phyloP scores from a whole-genome alignment of 176 grass and related monocot species.

The Carex scoparia region DNA sequence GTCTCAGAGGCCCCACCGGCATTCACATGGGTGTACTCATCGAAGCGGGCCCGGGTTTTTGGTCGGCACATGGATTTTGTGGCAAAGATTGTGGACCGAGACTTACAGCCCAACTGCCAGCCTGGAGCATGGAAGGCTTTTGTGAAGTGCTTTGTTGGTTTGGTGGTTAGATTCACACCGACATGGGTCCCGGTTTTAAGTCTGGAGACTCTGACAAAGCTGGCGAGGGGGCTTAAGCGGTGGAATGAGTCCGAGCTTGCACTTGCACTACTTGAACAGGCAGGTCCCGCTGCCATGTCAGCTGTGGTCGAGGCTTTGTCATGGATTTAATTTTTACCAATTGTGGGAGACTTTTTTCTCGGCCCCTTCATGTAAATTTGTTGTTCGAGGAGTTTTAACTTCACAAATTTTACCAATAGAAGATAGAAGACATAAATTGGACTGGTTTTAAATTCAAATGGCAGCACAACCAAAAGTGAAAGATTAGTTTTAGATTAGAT shows the following conservation, averaged over 20 bases:
- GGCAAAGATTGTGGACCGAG: background rate
- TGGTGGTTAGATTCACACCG: conserved; percentile 13
- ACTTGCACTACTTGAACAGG: conserved; percentile 16
- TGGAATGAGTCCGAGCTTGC: conserved; percentile 24
- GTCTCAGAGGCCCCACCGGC: conserved; percentile 4
- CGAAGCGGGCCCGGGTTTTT: conserved; percentile 3
- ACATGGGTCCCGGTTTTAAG: background rate
- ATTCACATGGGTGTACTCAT: conserved; percentile 22
- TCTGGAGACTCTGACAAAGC: conserved; percentile 14
- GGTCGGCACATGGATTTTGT: conserved; percentile 19
- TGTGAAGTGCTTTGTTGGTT: conserved; percentile 19
- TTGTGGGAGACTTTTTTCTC: background rate
- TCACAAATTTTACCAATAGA: background rate
- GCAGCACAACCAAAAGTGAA: background rate
- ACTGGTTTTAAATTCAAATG: background rate
- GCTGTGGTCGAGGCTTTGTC: conserved; percentile 16
- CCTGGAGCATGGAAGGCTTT: conserved; percentile 24
- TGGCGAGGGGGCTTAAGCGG: conserved; percentile 17
- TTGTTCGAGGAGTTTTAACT: background rate
- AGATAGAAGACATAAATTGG: background rate
- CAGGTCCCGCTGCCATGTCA: conserved; percentile 21
- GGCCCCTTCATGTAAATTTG: background rate
- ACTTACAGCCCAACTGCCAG: conserved; percentile 4
- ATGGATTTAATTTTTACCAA: background rate
- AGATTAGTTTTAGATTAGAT: background rate